These are phyloP conservation scores for Taphrina populina DNA, from an alignment of 1,139 yeast genomes.

Conservation along the genomic window DNA sequence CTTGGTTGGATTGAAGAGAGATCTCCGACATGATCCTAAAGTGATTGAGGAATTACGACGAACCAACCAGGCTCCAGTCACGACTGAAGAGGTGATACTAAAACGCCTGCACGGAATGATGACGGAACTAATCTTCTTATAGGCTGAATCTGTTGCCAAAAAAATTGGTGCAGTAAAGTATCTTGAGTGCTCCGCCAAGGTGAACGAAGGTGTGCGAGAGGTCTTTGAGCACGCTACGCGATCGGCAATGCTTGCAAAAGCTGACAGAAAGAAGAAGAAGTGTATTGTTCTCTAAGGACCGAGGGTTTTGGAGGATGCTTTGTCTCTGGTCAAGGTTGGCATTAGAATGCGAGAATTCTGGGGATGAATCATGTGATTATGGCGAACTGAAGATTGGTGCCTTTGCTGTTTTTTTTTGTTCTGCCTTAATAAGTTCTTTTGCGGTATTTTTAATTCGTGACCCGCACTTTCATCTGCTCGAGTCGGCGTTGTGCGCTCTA, in stretches of 20 bases:
- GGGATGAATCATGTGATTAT: conserved; percentile 20
- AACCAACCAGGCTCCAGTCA: conserved; percentile 73
- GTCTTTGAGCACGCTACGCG: conserved; percentile 43
- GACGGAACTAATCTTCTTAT: conserved; percentile 47
- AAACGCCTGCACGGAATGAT: not conserved
- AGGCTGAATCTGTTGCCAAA: conserved; percentile 77
- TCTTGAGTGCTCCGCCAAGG: conserved; percentile 90
- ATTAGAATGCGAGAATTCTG: conserved; percentile 12
- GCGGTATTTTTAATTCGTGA: not conserved
- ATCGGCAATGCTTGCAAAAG: conserved; percentile 49
- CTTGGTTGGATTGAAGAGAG: conserved; percentile 88
- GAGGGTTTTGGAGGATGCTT: not conserved
- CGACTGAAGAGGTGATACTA: conserved; percentile 27
- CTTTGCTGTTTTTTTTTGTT: conserved; percentile 1
- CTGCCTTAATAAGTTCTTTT: conserved; percentile 9
- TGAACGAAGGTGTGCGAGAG: conserved; percentile 51
- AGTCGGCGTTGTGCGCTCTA: not conserved
- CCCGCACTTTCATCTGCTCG: not conserved
- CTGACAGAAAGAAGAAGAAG: conserved; percentile 35
- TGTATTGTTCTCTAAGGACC: conserved; percentile 29
- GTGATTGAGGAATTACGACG: conserved; percentile 72
- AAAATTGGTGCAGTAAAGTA: conserved; percentile 83
- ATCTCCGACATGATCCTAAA: conserved; percentile 76
- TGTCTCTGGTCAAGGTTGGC: conserved; percentile 8
- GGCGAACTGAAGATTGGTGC: conserved; percentile 16